Conservation (phyloP, 106 monocot genomes). For the Dioscorea dumetorum region DNA sequence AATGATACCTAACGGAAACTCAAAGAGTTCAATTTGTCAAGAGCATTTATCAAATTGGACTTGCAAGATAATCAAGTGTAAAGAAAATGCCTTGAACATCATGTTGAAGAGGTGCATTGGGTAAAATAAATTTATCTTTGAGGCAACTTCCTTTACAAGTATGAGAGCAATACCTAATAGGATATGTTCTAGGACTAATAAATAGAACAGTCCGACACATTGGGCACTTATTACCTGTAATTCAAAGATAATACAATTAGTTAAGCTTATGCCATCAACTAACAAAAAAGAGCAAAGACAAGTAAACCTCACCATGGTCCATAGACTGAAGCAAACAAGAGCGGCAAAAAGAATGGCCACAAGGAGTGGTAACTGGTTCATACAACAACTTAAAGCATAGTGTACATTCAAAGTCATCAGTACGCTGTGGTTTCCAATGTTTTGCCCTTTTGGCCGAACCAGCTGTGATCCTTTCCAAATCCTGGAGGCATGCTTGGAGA, state of each 20-base stretch:
- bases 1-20: slow-evolving; percentile 4
- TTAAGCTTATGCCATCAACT: background rate
- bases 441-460: slow-evolving; percentile 29
- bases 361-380: slow-evolving; percentile 97
- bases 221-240: slow-evolving; percentile 83
- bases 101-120: background rate
- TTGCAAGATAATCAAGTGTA: background rate
- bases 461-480: slow-evolving; percentile 49
- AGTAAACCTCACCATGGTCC: slow-evolving; percentile 77
- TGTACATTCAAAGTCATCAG: slow-evolving; percentile 96
- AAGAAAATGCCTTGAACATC: background rate
- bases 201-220: slow-evolving; percentile 92
- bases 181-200: slow-evolving; percentile 83
- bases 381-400: slow-evolving; percentile 84
- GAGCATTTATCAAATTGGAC: background rate
- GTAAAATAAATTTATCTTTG: background rate
- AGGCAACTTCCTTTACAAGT: too few species aligned
- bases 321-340: slow-evolving; percentile 87
- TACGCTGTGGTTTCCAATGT: slow-evolving; percentile 41
- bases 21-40: background rate
- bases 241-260: slow-evolving; percentile 1
- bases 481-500: slow-evolving; percentile 43
- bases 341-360: slow-evolving; percentile 98
- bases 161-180: slow-evolving; percentile 56
- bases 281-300: background rate